phyloP scores from a whole-genome alignment of 768 basidiomycete species.

The Psilocybe subaeruginosa region DNA sequence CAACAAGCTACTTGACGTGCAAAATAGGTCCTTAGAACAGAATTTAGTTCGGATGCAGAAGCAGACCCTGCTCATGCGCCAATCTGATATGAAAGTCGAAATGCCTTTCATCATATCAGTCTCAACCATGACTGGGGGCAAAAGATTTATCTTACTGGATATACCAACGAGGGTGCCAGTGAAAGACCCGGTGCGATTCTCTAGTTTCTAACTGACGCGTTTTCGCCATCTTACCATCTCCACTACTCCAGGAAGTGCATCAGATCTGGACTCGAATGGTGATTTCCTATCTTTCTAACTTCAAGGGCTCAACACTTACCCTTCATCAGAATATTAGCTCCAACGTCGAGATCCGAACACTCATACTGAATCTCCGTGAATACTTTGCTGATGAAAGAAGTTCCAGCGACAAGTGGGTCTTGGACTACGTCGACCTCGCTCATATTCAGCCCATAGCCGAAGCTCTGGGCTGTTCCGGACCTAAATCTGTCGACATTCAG shows the following conservation, averaged over 20 bases:
- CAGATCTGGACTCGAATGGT: constrained; percentile 15
- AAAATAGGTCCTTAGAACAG: constrained; percentile 6
- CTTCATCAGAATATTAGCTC: constrained; percentile 37
- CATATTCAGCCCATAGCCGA: constrained; percentile 36
- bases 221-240: neutral
- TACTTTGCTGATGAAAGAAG: constrained; percentile 19
- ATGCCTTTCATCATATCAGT: constrained; percentile 2
- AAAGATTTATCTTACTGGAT: constrained; percentile 1
- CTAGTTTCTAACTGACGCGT: neutral
- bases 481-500: constrained; percentile 37
- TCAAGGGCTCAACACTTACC: neutral
- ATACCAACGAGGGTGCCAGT: neutral
- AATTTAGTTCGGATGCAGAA: constrained; percentile 1
- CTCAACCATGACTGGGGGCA: constrained; percentile 8
- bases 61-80: neutral
- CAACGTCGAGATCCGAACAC: constrained; percentile 34
- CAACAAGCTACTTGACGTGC: constrained; percentile 13
- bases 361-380: constrained; percentile 20
- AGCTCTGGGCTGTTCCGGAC: constrained; percentile 44
- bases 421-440: constrained; percentile 33
- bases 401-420: constrained; percentile 30
- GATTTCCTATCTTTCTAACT: neutral
- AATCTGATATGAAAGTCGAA: constrained; percentile 7
- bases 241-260: constrained; percentile 5
- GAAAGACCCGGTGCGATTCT: constrained; percentile 12